A percentile compares a stretch with the other conserved stretches of the same genome.
Evolutionary conservation across 78 protist genomes (phyloP).

Genomic region (Dictyostelium firmibasis): DNA sequence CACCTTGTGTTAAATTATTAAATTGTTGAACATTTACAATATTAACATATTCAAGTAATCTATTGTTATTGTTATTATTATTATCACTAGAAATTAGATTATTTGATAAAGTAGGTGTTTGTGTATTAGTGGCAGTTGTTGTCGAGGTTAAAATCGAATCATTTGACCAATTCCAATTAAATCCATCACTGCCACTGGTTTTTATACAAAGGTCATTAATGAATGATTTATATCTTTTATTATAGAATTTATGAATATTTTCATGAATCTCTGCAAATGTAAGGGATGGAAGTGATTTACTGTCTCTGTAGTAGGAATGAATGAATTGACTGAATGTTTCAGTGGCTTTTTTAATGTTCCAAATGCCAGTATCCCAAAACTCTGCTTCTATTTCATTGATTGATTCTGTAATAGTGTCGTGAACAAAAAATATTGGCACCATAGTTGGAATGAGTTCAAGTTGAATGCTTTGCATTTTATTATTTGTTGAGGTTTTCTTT

Average conservation of each 20-base stretch:
- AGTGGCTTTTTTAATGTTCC: slow-evolving; percentile 35
- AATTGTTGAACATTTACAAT: slow-evolving; percentile 15
- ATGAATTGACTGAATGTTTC: slow-evolving; percentile 54
- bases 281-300: slow-evolving; percentile 43
- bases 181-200: background rate
- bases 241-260: slow-evolving; percentile 11
- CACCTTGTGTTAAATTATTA: slow-evolving; percentile 37
- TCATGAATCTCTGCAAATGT: slow-evolving; percentile 76
- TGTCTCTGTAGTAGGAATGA: slow-evolving; percentile 48
- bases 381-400: slow-evolving; percentile 57
- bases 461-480: background rate
- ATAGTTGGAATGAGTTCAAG: slow-evolving; percentile 41
- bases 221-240: slow-evolving; percentile 7
- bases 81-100: background rate
- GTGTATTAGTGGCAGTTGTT: background rate
- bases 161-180: slow-evolving; percentile 39
- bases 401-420: slow-evolving; percentile 44
- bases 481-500: no score
- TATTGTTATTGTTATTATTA: background rate
- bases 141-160: background rate
- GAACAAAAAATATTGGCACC: slow-evolving; percentile 60
- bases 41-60: slow-evolving; percentile 16
- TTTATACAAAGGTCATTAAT: slow-evolving; percentile 6
- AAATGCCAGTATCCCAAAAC: slow-evolving; percentile 43
- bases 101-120: background rate